These are phyloP conservation scores for Lyophyllum shimeji DNA, from an alignment of 768 basidiomycete species.

Conservation along the genomic window DNA sequence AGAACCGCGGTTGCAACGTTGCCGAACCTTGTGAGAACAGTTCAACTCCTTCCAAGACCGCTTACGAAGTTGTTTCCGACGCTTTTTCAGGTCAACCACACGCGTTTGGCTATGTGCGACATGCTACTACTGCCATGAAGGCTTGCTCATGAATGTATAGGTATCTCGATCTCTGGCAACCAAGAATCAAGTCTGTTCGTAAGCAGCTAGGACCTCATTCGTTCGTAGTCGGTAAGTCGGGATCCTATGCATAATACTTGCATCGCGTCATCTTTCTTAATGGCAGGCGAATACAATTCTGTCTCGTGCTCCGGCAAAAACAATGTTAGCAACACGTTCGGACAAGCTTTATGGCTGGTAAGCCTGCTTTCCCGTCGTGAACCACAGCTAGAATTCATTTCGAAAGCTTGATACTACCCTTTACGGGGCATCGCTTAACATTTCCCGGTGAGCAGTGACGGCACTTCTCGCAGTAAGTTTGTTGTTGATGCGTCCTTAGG, in stretches of 20 bases:
- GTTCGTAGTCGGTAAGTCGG: conserved; percentile 43
- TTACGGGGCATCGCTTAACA: conserved; percentile 48
- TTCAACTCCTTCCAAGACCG: neutral
- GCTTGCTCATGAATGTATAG: conserved; percentile 23
- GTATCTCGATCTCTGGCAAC: conserved; percentile 57
- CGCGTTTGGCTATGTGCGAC: conserved; percentile 44
- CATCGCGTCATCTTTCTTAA: neutral
- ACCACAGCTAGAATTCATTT: neutral
- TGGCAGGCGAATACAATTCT: conserved; percentile 56
- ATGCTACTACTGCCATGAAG: neutral
- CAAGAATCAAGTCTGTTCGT: conserved; percentile 46
- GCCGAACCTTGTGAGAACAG: conserved; percentile 40
- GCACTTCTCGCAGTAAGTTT: neutral
- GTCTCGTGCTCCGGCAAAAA: conserved; percentile 52
- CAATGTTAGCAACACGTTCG: conserved; percentile 53
- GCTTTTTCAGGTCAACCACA: conserved; percentile 51
- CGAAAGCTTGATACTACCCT: conserved; percentile 42
- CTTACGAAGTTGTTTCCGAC: neutral
- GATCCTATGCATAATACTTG: neutral
- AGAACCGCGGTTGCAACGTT: conserved; percentile 47
- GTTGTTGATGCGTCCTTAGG: conserved; percentile 20
- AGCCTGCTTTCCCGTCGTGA: neutral
- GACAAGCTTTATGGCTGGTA: conserved; percentile 54
- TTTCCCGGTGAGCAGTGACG: conserved; percentile 37
- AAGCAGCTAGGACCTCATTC: conserved; percentile 45